Evolutionary conservation across 1,139 yeast species (phyloP).

Genomic region (Saccharomyces hybrid): DNA sequence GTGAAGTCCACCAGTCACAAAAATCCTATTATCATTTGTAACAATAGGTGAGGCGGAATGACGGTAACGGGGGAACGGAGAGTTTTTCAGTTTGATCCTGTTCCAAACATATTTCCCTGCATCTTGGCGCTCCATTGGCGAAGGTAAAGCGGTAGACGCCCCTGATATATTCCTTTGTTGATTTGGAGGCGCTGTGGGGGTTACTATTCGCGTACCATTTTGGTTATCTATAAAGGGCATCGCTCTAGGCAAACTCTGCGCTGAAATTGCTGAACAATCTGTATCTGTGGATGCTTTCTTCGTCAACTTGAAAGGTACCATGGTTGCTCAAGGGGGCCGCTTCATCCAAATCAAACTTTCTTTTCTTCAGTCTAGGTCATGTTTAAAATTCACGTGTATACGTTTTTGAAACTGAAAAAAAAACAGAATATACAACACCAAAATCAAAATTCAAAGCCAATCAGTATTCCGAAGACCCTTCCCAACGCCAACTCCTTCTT

Average conservation of each 20-base stretch:
- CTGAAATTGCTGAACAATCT: conserved; percentile 8
- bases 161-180: conserved; percentile 29
- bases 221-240: conserved; percentile 7
- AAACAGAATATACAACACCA: background rate
- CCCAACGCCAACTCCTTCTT: background rate
- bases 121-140: background rate
- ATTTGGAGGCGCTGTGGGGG: conserved; percentile 24
- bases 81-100: conserved; percentile 40
- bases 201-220: conserved; percentile 11
- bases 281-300: conserved; percentile 24
- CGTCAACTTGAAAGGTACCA: conserved; percentile 31
- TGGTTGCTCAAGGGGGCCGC: conserved; percentile 4
- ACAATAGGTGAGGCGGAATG: conserved; percentile 73
- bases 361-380: background rate
- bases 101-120: background rate
- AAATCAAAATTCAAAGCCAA: background rate
- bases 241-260: conserved; percentile 1
- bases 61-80: conserved; percentile 88
- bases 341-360: background rate
- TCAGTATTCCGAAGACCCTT: background rate
- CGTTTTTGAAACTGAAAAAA: background rate
- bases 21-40: conserved; percentile 73
- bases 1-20: conserved; percentile 87
- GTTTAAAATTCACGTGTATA: background rate
- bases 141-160: conserved; percentile 19